Conservation (phyloP, 306 rosid species). For the Prunus kanzakura region DNA sequence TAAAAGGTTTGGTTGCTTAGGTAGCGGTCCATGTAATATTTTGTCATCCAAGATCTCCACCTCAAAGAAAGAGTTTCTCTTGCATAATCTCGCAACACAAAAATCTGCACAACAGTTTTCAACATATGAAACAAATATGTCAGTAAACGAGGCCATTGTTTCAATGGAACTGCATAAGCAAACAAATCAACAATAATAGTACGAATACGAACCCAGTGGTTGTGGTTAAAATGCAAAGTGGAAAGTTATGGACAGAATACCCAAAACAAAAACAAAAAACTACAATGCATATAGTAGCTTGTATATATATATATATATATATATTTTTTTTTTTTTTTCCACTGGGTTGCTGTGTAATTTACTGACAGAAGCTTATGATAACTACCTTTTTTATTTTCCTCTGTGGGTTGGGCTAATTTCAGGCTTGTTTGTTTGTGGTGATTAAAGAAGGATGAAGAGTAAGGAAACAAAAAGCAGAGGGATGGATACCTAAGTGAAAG, state of each 20-base stretch:
- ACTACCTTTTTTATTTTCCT: background rate
- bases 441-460: constrained; percentile 26
- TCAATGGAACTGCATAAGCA: background rate
- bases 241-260: background rate
- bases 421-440: background rate
- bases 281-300: background rate
- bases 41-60: constrained; percentile 99
- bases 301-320: too few relatives aligned
- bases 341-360: background rate
- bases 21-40: constrained; percentile 86
- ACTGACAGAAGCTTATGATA: background rate
- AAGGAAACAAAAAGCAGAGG: constrained; percentile 49
- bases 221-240: background rate
- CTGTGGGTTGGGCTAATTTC: background rate
- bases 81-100: constrained; percentile 90
- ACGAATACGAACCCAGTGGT: background rate
- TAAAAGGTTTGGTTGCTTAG: constrained; percentile 79
- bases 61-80: constrained; percentile 85
- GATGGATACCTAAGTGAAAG: constrained; percentile 69
- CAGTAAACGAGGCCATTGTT: constrained; percentile 9
- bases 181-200: background rate
- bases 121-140: constrained; percentile 24
- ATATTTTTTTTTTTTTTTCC: too few relatives aligned
- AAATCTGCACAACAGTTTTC: constrained; percentile 50
- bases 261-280: background rate